Evolutionary conservation across 108 stramenopile genomes (phyloP).

Genomic region (Cyclotella cryptica): DNA sequence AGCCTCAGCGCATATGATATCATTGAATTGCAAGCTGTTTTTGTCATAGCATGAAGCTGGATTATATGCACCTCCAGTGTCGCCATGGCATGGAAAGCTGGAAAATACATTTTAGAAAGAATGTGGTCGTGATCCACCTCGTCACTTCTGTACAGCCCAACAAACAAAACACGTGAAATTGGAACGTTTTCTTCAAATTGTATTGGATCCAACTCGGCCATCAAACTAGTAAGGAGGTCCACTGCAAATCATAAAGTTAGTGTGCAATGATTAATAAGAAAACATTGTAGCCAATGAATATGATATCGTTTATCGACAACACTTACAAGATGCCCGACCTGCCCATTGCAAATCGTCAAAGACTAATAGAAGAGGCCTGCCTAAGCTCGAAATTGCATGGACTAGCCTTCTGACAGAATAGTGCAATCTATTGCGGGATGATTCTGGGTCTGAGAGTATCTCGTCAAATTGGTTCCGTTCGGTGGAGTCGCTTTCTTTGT

Average conservation of each 20-base stretch:
- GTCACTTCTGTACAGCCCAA: neutral
- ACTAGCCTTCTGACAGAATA: neutral
- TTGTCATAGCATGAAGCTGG: neutral
- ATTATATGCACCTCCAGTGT: neutral
- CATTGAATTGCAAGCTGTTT: slow-evolving; percentile 1
- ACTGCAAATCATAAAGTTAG: neutral
- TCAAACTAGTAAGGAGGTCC: neutral
- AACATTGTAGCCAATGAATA: neutral
- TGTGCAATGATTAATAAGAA: neutral
- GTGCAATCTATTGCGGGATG: slow-evolving; percentile 17
- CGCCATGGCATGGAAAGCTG: neutral
- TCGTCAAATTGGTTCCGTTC: neutral
- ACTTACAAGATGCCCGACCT: slow-evolving; percentile 1
- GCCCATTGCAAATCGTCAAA: slow-evolving; percentile 45
- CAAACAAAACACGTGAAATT: neutral
- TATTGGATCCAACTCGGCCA: neutral
- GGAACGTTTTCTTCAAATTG: neutral
- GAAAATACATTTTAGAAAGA: neutral
- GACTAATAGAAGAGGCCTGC: slow-evolving; percentile 18
- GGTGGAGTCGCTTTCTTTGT: neutral
- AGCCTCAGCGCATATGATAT: slow-evolving; percentile 20
- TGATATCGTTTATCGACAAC: neutral
- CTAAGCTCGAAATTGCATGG: slow-evolving; percentile 17
- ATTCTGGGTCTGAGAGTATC: neutral
- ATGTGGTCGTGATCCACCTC: neutral